Percentiles rank a stretch among this genome's conserved stretches.
These are phyloP conservation scores for Lasiodiplodia gonubiensis DNA, from an alignment of 2,329 filamentous ascomycete species.

Conservation along the genomic window DNA sequence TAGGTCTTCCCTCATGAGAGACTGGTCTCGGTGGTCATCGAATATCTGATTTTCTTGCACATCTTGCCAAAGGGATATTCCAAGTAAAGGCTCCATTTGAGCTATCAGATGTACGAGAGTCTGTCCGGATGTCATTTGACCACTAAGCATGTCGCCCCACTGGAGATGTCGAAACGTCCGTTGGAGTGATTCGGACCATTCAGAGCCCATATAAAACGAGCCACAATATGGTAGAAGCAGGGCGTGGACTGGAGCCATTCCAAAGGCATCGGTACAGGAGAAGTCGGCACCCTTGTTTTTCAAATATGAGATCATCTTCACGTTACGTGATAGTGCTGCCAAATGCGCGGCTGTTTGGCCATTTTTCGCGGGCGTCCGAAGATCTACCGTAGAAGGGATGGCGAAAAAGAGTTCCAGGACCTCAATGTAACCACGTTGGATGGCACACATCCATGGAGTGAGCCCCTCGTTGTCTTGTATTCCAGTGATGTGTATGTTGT, in stretches of 20 bases:
- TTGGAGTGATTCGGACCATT: too few species aligned
- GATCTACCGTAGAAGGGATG: not conserved
- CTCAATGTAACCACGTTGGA: not conserved
- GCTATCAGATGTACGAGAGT: too few species aligned
- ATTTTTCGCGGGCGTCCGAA: not conserved
- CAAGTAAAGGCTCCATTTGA: fast-evolving
- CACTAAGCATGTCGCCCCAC: too few species aligned
- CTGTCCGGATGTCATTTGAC: too few species aligned
- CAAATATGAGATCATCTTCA: not conserved
- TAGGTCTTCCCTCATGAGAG: too few species aligned
- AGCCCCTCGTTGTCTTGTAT: not conserved
- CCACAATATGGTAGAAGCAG: not conserved
- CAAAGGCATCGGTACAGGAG: not conserved
- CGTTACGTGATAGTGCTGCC: not conserved
- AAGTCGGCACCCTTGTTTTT: not conserved
- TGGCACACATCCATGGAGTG: constrained; percentile 2
- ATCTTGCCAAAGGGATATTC: too few species aligned
- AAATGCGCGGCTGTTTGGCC: not conserved
- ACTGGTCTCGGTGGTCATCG: too few species aligned
- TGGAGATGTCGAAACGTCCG: too few species aligned
- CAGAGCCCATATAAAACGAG: not conserved
- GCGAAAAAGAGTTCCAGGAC: not conserved
- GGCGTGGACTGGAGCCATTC: not conserved
- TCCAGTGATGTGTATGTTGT: too few species aligned
- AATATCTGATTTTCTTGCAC: too few species aligned